Evolutionary conservation across 208 protist species (phyloP).

Genomic region (Zelonia costaricensis): DNA sequence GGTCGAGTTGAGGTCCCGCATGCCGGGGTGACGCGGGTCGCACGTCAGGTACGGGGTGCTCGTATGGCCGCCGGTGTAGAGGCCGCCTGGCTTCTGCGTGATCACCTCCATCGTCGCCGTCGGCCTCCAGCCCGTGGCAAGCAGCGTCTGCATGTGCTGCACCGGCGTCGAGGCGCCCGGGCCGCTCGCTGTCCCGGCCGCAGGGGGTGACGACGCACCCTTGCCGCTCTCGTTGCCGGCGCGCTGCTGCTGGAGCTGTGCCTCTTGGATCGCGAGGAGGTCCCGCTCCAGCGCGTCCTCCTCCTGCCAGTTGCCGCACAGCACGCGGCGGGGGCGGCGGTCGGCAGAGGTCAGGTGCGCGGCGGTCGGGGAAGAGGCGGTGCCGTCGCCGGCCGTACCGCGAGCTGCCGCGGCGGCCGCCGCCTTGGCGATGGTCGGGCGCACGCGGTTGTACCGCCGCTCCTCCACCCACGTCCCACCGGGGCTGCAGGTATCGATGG

Average conservation of each 20-base stretch:
- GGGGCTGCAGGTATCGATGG: conserved; percentile 89
- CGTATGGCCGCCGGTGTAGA: conserved; percentile 63
- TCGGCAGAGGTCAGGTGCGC: conserved; percentile 3
- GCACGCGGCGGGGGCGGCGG: conserved; percentile 53
- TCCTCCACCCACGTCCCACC: conserved; percentile 86
- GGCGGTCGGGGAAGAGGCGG: neutral
- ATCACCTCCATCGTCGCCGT: conserved; percentile 66
- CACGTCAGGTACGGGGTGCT: conserved; percentile 79
- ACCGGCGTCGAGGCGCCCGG: conserved; percentile 12
- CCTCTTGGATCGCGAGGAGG: conserved; percentile 49
- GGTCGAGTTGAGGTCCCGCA: conserved; percentile 58
- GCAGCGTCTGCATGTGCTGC: conserved; percentile 4
- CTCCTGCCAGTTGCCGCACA: conserved; percentile 91
- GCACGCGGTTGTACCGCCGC: conserved; percentile 84
- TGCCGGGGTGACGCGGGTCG: conserved; percentile 47
- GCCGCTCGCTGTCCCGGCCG: no score
- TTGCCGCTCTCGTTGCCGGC: neutral
- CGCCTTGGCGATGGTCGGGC: conserved; percentile 38
- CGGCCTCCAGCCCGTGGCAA: conserved; percentile 23
- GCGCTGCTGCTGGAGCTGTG: conserved; percentile 19
- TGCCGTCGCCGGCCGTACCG: no score
- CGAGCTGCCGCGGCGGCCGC: conserved; percentile 1
- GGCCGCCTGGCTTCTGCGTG: conserved; percentile 33
- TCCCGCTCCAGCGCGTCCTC: conserved; percentile 79
- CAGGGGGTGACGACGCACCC: conserved; percentile 1